Conservation (phyloP, 1,284 basidiomycete species). For the Ustilago cynodontis region DNA sequence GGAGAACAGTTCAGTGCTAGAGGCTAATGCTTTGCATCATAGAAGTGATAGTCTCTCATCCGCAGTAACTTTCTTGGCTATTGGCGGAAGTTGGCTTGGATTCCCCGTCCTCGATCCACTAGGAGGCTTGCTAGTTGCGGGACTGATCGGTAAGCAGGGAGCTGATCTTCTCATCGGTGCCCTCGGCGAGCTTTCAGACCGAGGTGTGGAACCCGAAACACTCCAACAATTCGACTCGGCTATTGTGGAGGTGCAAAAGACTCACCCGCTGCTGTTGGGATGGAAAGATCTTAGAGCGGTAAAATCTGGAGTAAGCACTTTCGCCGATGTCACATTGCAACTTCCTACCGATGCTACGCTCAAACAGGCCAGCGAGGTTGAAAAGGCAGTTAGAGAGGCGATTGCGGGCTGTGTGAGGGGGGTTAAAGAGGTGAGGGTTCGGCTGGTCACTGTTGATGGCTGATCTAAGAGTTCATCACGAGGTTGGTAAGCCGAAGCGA, state of each 20-base stretch:
- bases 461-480: neutral
- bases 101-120: conserved; percentile 89
- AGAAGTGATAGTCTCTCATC: conserved; percentile 79
- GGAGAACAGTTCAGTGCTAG: conserved; percentile 88
- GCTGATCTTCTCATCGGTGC: conserved; percentile 79
- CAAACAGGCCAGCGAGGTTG: conserved; percentile 43
- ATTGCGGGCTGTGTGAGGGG: conserved; percentile 44
- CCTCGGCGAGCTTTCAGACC: conserved; percentile 86
- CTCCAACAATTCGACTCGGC: conserved; percentile 74
- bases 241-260: conserved; percentile 68
- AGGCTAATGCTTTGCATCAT: conserved; percentile 77
- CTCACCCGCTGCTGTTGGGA: conserved; percentile 30
- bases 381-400: conserved; percentile 43
- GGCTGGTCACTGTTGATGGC: conserved; percentile 45
- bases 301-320: conserved; percentile 61
- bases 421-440: conserved; percentile 57
- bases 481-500: no score
- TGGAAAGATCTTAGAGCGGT: conserved; percentile 60
- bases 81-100: conserved; percentile 83
- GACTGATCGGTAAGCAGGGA: conserved; percentile 90
- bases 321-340: conserved; percentile 61
- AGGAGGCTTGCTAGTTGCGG: conserved; percentile 89
- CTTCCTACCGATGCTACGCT: conserved; percentile 49
- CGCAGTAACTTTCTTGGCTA: conserved; percentile 63
- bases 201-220: conserved; percentile 78